Evolutionary conservation across 176 grass and related monocot genomes (phyloP), one percentile per base, ranked within the genome.

Genomic region (Oryza brachyantha): DNA sequence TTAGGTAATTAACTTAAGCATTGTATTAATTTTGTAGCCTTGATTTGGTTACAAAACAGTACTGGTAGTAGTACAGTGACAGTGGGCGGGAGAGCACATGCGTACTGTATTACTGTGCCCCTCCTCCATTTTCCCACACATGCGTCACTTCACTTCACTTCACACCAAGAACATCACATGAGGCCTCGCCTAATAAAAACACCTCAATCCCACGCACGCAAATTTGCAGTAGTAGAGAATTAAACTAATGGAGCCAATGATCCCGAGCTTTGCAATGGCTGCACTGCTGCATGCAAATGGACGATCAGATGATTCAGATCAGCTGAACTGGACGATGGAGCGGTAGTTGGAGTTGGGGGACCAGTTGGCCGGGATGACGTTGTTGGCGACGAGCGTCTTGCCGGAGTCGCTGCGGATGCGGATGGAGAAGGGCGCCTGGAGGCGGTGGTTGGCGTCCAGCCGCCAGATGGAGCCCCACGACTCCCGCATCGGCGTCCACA

Each of bases 281-380:
- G 35, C 6, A 36, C n/a, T n/a, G 35, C 35, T 36, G 35, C 5
- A 36, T n/a, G n/a, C n/a, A n/a, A n/a, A n/a, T n/a, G n/a, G n/a
- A n/a, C n/a, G n/a, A n/a, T n/a, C n/a, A n/a, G n/a, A n/a, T n/a
- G n/a, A n/a, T n/a, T n/a, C n/a, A n/a, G 42, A 45, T 81, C 67
- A 93, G 8, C 77, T 82, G 82, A 90, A 96, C 84, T 92, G 89
- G 60, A 97, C 35, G 70, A 48, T 69, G 32, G 93, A 97, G 48
- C 84, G 72, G 76, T 97, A 97, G 37, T 84, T 31, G 17, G 91
- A 31, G 91, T 91, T 45, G 22, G 90, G 67, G 64, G 61, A 68
- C 80, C 91, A 97, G 66, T 91, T 83, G 1, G 64, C 66, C 27
- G 91, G 93, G 75, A 93, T 93, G 42, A 91, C 67, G 7, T 93